Evolutionary conservation across 257 asterid species (phyloP), one percentile per base, ranked within the genome.

Genomic region (Solanum raphanifolium): DNA sequence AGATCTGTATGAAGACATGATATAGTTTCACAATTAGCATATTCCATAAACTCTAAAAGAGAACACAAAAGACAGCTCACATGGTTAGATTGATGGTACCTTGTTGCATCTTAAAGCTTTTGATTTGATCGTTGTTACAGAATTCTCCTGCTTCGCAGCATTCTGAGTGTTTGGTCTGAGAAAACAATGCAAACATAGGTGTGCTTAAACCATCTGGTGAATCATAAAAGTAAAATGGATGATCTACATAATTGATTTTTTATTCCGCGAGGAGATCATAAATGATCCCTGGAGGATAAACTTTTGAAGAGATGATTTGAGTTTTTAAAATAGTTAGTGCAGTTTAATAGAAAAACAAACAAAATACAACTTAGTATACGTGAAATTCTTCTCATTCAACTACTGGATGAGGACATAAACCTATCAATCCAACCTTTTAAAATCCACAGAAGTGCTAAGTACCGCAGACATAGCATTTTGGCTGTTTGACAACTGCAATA

Each of bases 391-490:
- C 13, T 25, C 35, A 79, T 43, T 79, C 66, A 41, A 27, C 29
- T 25, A 41, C 32, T 69, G 60, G 82, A 55, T 41, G 23, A 34
- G 84, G 34, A 16, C 20, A 62, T 21, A 34, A 86, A 43, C 35
- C 35, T 83, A 41, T 25, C 9, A 43, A 34, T 88, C 91, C 73
- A 72, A 93, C 94, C 93, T 92, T 88, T 84, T 90, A 46, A 79
- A 62, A 20, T 81, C 88, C 41, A 91, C 88, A 83, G 87, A 85
- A 84, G 83, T 62, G 88, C 87, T 75, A 38, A 85, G 88, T 73
- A 62, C 32, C 62, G 52, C 83, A 69, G 82, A 43, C 82, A 73
- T 90, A 25, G 88, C 81, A 11, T 39, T 58, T 29, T 88, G 84
- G 36, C 74, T 41, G 31, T 74, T 90, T 85, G 86, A 74, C 46